phyloP scores from a whole-genome alignment of 2,329 filamentous ascomycete genomes.

The Pestalotiopsis sp. region DNA sequence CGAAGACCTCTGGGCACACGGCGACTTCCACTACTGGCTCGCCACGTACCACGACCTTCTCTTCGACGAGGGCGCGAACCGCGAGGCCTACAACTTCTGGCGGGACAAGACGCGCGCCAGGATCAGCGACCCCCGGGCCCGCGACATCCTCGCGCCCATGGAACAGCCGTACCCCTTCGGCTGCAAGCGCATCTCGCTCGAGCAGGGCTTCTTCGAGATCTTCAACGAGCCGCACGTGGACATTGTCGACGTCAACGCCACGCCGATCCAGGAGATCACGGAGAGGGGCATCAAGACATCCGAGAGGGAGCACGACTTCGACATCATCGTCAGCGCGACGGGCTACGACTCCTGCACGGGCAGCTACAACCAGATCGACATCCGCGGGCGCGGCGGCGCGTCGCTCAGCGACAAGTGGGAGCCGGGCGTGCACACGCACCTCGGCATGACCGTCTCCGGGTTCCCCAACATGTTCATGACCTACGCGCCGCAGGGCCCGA shows the following conservation, averaged over 20 bases:
- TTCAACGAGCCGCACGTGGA: constrained; percentile 33
- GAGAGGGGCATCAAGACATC: constrained; percentile 22
- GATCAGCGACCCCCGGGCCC: constrained; percentile 47
- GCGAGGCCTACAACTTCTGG: constrained; percentile 56
- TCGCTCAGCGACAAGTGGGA: constrained; percentile 34
- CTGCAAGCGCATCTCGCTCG: constrained; percentile 41
- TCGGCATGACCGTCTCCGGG: constrained; percentile 40
- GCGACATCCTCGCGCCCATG: constrained; percentile 52
- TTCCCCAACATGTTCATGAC: constrained; percentile 50
- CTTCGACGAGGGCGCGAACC: constrained; percentile 45
- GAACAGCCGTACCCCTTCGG: constrained; percentile 55
- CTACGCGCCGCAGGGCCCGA: constrained; percentile 43
- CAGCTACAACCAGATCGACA: constrained; percentile 37
- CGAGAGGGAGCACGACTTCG: constrained; percentile 21
- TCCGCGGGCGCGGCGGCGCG: constrained; percentile 32
- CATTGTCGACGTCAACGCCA: constrained; percentile 28
- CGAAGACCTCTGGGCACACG: constrained; percentile 48
- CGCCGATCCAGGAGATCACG: constrained; percentile 21
- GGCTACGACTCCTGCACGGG: constrained; percentile 45
- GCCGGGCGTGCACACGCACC: constrained; percentile 34
- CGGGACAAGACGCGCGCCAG: constrained; percentile 47
- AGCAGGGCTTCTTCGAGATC: constrained; percentile 30
- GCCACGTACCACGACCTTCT: constrained; percentile 54
- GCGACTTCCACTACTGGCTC: constrained; percentile 58
- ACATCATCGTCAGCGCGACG: constrained; percentile 38